These are phyloP conservation scores for Baorangia bicolor DNA, from an alignment of 768 basidiomycete genomes.

Conservation along the genomic window DNA sequence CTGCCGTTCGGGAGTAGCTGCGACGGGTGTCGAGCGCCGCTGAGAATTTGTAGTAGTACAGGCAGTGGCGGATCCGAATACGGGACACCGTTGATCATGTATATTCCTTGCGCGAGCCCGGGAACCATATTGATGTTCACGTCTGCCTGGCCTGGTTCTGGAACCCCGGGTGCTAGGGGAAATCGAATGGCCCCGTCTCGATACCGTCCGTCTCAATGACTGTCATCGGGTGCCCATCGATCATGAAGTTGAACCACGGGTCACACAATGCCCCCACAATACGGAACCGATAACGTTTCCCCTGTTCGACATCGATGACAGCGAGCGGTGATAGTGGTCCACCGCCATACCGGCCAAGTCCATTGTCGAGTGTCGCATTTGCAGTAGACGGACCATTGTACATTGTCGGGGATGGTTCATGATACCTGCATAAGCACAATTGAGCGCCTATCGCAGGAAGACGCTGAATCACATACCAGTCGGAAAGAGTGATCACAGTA, in stretches of 20 bases:
- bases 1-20: slow-evolving; percentile 42
- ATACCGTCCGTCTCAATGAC: slow-evolving; percentile 48
- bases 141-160: slow-evolving; percentile 40
- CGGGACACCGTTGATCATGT: slow-evolving; percentile 31
- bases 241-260: slow-evolving; percentile 41
- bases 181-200: slow-evolving; percentile 37
- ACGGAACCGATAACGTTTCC: slow-evolving; percentile 39
- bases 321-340: slow-evolving; percentile 36
- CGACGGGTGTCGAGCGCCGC: slow-evolving; percentile 33
- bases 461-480: slow-evolving; percentile 6
- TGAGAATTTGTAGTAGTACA: slow-evolving; percentile 44
- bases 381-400: slow-evolving; percentile 14
- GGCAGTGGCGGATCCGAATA: slow-evolving; percentile 37
- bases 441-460: slow-evolving; percentile 29
- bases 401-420: slow-evolving; percentile 9
- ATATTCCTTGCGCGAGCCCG: neutral
- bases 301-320: slow-evolving; percentile 34
- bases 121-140: slow-evolving; percentile 37
- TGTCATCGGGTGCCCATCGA: slow-evolving; percentile 45
- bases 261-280: slow-evolving; percentile 42
- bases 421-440: slow-evolving; percentile 13
- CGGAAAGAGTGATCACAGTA: slow-evolving; percentile 44
- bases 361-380: slow-evolving; percentile 40
- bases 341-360: slow-evolving; percentile 35
- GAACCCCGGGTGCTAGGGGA: slow-evolving; percentile 30